Evolutionary conservation across 2,329 filamentous ascomycete genomes (phyloP).

Genomic region (Cercospora sojina): DNA sequence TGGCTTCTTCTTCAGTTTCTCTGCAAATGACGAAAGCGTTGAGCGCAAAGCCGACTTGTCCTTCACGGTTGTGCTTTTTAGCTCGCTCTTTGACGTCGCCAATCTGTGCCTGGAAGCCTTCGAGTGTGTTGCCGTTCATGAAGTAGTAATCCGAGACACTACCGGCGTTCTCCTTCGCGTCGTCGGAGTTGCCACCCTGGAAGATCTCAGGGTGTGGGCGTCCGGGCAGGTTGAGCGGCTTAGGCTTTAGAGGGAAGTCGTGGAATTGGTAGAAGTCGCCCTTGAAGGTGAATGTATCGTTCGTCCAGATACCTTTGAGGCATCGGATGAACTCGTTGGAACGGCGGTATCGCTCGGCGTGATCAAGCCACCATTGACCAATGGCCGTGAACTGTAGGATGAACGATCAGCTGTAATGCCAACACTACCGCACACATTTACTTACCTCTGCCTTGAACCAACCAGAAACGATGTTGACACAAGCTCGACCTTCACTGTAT

Average conservation of each 20-base stretch:
- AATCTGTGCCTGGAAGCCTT: constrained; percentile 54
- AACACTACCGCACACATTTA: not conserved
- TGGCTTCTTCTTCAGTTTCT: constrained; percentile 53
- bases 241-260: constrained; percentile 52
- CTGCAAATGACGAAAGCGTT: constrained; percentile 54
- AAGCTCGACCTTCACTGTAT: constrained; percentile 53
- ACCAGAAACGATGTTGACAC: constrained; percentile 55
- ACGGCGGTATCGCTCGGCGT: constrained; percentile 53
- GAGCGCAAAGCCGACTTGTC: constrained; percentile 51
- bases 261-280: constrained; percentile 57
- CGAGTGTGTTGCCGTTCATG: constrained; percentile 58
- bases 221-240: constrained; percentile 48
- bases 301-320: constrained; percentile 54
- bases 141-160: constrained; percentile 54
- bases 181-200: constrained; percentile 54
- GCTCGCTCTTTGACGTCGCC: constrained; percentile 51
- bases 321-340: constrained; percentile 54
- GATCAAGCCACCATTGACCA: constrained; percentile 57
- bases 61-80: constrained; percentile 45
- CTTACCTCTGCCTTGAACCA: constrained; percentile 54
- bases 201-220: constrained; percentile 54
- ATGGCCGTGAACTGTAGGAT: constrained; percentile 46
- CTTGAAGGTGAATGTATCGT: constrained; percentile 51
- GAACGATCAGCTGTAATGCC: constrained; percentile 8
- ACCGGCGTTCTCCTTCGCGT: constrained; percentile 52